Percentiles rank a stretch among this genome's conserved stretches.
phyloP scores from a whole-genome alignment of 1,284 basidiomycete species.

The Malassezia arunalokei region DNA sequence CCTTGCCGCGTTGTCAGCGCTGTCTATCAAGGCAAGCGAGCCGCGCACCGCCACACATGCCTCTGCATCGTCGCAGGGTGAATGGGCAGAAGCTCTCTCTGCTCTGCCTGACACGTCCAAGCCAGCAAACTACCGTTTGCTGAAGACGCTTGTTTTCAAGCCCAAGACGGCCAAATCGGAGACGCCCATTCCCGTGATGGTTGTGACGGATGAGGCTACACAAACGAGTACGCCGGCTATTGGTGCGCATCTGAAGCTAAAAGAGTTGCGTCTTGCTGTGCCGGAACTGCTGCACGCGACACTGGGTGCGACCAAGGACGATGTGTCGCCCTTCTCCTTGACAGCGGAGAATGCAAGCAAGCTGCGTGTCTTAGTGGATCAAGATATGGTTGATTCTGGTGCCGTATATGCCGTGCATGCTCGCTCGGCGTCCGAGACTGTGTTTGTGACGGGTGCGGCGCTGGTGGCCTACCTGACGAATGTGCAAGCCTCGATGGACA shows the following conservation, averaged over 20 bases:
- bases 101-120: neutral
- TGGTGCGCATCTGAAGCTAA: slow-evolving; percentile 70
- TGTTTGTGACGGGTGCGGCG: slow-evolving; percentile 36
- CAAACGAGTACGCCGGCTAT: slow-evolving; percentile 59
- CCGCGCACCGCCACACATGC: slow-evolving; percentile 1
- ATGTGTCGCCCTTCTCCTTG: slow-evolving; percentile 47
- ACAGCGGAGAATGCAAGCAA: slow-evolving; percentile 28
- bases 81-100: slow-evolving; percentile 6
- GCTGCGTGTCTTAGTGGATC: slow-evolving; percentile 30
- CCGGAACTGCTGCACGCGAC: slow-evolving; percentile 77
- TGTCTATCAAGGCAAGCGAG: slow-evolving; percentile 9
- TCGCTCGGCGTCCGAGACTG: slow-evolving; percentile 32
- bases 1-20: slow-evolving; percentile 10
- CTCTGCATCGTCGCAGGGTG: slow-evolving; percentile 2
- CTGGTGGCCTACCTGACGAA: slow-evolving; percentile 33
- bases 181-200: slow-evolving; percentile 68
- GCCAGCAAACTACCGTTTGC: slow-evolving; percentile 5
- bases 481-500: slow-evolving; percentile 34
- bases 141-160: slow-evolving; percentile 73
- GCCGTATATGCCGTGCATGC: slow-evolving; percentile 35
- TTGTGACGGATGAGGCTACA: slow-evolving; percentile 70
- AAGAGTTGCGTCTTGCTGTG: slow-evolving; percentile 76
- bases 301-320: slow-evolving; percentile 72
- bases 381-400: slow-evolving; percentile 25
- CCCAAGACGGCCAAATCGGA: slow-evolving; percentile 81